Evolutionary conservation across 73 alveolate genomes (phyloP).

Genomic region (Uronychia setigera): DNA sequence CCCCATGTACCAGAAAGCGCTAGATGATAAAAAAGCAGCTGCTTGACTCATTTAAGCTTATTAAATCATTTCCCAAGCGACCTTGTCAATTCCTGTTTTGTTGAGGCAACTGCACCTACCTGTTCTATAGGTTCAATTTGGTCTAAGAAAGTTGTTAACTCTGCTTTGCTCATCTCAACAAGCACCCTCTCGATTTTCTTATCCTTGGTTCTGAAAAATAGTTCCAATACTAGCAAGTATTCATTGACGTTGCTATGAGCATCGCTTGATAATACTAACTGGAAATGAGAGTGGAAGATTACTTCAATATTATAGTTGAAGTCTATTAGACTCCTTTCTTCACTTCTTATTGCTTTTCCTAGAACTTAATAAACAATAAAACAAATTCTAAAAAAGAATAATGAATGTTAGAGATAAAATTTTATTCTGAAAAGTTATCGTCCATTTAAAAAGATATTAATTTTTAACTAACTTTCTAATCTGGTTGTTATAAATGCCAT

Average conservation of each 20-base stretch:
- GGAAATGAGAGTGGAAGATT: neutral
- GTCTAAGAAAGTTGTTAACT: constrained; percentile 8
- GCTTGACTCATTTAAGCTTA: neutral
- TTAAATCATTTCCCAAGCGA: neutral
- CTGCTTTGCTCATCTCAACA: constrained; percentile 1
- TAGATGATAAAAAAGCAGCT: constrained; percentile 6
- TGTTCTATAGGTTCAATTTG: neutral
- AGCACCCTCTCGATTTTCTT: constrained; percentile 5
- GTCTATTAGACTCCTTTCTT: neutral
- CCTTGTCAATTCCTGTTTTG: neutral
- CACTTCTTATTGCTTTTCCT: constrained; percentile 4
- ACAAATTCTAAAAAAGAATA: too few species aligned
- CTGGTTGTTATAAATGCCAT: too few species aligned
- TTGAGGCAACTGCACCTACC: neutral
- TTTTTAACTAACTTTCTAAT: too few species aligned
- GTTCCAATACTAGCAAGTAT: neutral
- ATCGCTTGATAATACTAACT: neutral
- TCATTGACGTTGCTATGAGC: neutral
- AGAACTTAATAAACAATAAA: too few species aligned
- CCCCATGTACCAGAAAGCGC: constrained; percentile 19
- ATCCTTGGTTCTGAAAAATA: neutral
- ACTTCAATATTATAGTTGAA: constrained; percentile 15
- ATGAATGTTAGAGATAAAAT: too few species aligned
- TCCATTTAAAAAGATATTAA: too few species aligned
- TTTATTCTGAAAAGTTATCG: too few species aligned